Percentiles rank a stretch among this genome's conserved stretches.
These are phyloP conservation scores for Lactarius hatsudake DNA, from an alignment of 768 basidiomycete species.

Conservation along the genomic window DNA sequence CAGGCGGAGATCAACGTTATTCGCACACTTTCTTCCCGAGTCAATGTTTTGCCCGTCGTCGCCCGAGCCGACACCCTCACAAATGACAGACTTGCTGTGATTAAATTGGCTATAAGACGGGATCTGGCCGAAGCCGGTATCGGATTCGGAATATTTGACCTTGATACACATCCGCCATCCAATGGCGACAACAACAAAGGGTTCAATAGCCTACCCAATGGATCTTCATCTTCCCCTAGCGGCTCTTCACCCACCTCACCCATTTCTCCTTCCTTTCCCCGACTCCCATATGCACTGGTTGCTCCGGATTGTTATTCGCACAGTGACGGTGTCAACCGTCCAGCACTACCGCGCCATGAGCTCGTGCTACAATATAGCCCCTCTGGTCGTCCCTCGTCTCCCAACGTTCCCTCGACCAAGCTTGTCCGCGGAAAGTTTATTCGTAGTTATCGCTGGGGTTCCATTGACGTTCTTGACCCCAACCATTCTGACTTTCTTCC, in stretches of 20 bases:
- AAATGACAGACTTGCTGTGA: slow-evolving; percentile 73
- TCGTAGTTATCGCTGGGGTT: slow-evolving; percentile 81
- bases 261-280: slow-evolving; percentile 54
- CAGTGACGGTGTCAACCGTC: slow-evolving; percentile 70
- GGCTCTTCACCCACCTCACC: slow-evolving; percentile 70
- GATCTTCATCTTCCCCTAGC: slow-evolving; percentile 46
- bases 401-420: slow-evolving; percentile 45
- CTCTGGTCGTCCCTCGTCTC: slow-evolving; percentile 40
- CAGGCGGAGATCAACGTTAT: slow-evolving; percentile 72
- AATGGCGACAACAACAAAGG: slow-evolving; percentile 56
- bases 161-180: slow-evolving; percentile 52
- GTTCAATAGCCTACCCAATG: slow-evolving; percentile 50
- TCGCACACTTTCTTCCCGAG: slow-evolving; percentile 72
- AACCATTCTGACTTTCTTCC: slow-evolving; percentile 78
- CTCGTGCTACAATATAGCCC: slow-evolving; percentile 73
- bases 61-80: slow-evolving; percentile 78
- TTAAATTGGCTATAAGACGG: slow-evolving; percentile 76
- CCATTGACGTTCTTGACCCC: slow-evolving; percentile 74
- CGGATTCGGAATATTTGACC: slow-evolving; percentile 87
- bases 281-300: slow-evolving; percentile 80
- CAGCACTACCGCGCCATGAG: slow-evolving; percentile 61
- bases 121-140: slow-evolving; percentile 84
- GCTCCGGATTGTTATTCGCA: slow-evolving; percentile 83
- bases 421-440: slow-evolving; percentile 70
- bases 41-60: slow-evolving; percentile 86